These are phyloP conservation scores for Penicillium simplicissimum DNA, from an alignment of 495 filamentous ascomycete genomes.

Conservation along the genomic window DNA sequence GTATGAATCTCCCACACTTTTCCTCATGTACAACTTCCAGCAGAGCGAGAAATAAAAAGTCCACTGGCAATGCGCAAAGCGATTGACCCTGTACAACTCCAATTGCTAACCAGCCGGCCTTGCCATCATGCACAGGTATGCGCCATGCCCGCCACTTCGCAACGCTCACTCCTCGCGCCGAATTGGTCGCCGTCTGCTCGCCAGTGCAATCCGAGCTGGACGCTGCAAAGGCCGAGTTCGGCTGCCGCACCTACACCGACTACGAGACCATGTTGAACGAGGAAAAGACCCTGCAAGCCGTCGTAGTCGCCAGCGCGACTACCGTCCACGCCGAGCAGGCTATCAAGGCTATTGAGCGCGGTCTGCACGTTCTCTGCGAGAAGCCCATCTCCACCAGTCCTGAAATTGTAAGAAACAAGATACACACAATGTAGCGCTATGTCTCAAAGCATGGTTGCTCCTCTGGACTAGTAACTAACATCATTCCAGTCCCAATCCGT, in stretches of 20 bases:
- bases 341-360: conserved; percentile 49
- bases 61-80: background rate
- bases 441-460: too few species aligned
- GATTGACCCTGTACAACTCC: background rate
- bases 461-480: too few species aligned
- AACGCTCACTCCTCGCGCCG: conserved; percentile 44
- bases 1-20: conserved; percentile 13
- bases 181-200: conserved; percentile 48
- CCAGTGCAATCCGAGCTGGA: conserved; percentile 43
- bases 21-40: too few species aligned
- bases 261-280: conserved; percentile 49
- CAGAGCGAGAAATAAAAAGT: background rate
- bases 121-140: conserved; percentile 16
- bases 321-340: conserved; percentile 52
- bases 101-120: background rate
- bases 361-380: conserved; percentile 55
- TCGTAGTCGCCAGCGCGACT: conserved; percentile 46
- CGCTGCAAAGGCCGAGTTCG: conserved; percentile 41
- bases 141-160: conserved; percentile 50
- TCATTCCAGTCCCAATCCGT: conserved; percentile 43
- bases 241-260: conserved; percentile 36
- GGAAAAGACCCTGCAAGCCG: conserved; percentile 46
- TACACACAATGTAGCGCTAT: too few species aligned
- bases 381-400: conserved; percentile 49
- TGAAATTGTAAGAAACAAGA: conserved; percentile 31